A percentile compares a stretch with the other conserved stretches of the same genome.
These are phyloP conservation scores for Pichia sp. DNA, from an alignment of 1,139 yeast species.

Conservation along the genomic window DNA sequence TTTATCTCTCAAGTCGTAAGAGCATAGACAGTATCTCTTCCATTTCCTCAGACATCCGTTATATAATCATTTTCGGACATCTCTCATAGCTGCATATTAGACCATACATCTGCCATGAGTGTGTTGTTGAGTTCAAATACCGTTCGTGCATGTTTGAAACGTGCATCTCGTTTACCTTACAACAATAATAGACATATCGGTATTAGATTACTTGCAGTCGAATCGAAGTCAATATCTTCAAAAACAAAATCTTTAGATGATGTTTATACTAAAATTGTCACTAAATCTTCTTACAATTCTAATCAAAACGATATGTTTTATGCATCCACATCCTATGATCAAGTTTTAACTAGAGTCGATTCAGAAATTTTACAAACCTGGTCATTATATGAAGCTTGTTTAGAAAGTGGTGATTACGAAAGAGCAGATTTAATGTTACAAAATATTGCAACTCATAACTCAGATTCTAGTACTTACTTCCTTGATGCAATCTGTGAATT, in stretches of 20 bases:
- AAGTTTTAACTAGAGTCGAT: slow-evolving; percentile 24
- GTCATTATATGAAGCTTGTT: slow-evolving; percentile 74
- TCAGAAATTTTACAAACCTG: slow-evolving; percentile 59
- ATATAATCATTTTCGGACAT: no score
- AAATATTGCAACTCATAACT: slow-evolving; percentile 35
- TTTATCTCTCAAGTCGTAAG: no score
- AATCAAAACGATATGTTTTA: slow-evolving; percentile 16
- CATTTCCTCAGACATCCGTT: no score
- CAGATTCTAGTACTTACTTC: slow-evolving; percentile 30
- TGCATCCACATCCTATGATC: slow-evolving; percentile 23
- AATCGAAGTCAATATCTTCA: slow-evolving; percentile 10
- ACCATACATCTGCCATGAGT: slow-evolving; percentile 8
- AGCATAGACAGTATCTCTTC: no score
- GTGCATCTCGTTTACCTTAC: not conserved
- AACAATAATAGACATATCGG: not conserved
- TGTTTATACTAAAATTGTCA: slow-evolving; percentile 19
- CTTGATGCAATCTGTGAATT: slow-evolving; percentile 46
- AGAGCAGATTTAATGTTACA: slow-evolving; percentile 65
- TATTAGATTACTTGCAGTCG: slow-evolving; percentile 9
- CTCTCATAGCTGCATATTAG: no score
- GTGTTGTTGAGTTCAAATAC: slow-evolving; percentile 11
- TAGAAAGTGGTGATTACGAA: slow-evolving; percentile 58
- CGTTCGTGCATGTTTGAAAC: slow-evolving; percentile 4
- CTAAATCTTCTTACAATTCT: not conserved
- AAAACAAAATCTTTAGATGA: slow-evolving; percentile 23